Base-by-base conservation (phyloP, 352 stramenopile genomes). In the Globisporangium nodosum region DNA sequence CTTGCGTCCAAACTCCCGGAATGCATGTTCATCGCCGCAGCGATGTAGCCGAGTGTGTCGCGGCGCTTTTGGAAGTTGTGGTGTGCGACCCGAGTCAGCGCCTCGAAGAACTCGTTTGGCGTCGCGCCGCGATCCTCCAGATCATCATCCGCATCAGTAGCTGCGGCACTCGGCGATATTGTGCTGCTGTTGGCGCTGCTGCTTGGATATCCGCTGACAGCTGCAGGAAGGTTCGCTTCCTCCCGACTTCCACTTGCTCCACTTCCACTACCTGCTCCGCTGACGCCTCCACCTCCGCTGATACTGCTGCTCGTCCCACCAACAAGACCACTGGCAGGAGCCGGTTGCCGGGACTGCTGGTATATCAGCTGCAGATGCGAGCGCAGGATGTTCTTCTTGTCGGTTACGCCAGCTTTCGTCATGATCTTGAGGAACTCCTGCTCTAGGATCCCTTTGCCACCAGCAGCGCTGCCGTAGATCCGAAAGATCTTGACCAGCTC, bases 391-490 rank as follows among this genome's bases (percentile, higher is more conserved):
- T 89, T 87, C 42, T 90, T 90, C 70, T 88, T 90, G 63, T 90
- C 79, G 8, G 81, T 88, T 47, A 90, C 69, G 8, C 83, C 78
- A 0, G 76, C 76, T 49, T 88, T 81, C 0, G 80, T 88, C 76
- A 92, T 90, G 24, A 92, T 68, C 60, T 92, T 90, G 33, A 90
- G 74, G 51, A 92, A 92, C 24, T 92, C 80, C 37, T 92, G 83
- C 56, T 92, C 83, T 8, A 88, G 52, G 54, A 92, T 87, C 5
- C 74, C 75, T 52, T 88, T 88, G 0, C 83, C 81, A 16, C 80
- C 78, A 0, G 72, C 73, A 1, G 72, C 79, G 40, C 76, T 87
- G 42, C 80, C 78, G 46, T 88, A 88, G 40, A 88, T 81, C 8
- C 78, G 65, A 63, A 90, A 92, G 12, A 92, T 87, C 55, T 90